Percentiles rank a stretch among this genome's conserved stretches.
These are phyloP conservation scores for Phaeoacremonium minimum DNA, from an alignment of 2,329 filamentous ascomycete genomes.

Conservation along the genomic window DNA sequence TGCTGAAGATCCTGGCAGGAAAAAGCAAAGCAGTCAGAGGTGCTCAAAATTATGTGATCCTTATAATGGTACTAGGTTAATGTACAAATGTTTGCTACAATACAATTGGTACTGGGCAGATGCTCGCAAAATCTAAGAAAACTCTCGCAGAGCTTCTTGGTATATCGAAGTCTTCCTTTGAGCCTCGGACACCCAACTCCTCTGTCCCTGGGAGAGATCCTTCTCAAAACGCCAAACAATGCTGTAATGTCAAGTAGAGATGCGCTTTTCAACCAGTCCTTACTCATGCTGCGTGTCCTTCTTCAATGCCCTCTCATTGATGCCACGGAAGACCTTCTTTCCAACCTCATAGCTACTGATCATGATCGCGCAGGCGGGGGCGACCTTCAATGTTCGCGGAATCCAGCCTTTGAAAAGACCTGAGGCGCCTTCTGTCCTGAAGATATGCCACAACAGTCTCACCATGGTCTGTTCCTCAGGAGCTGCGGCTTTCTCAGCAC, in stretches of 20 bases:
- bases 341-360: slow-evolving; percentile 97
- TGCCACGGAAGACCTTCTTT: slow-evolving; percentile 76
- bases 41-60: too few relatives aligned
- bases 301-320: slow-evolving; percentile 53
- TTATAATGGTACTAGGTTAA: too few relatives aligned
- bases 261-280: background rate
- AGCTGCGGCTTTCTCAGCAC: slow-evolving; percentile 30
- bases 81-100: too few relatives aligned
- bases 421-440: slow-evolving; percentile 72
- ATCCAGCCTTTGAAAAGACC: slow-evolving; percentile 92
- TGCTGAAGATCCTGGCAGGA: too few relatives aligned
- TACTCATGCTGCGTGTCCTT: slow-evolving; percentile 13
- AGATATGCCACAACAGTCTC: slow-evolving; percentile 85
- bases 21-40: too few relatives aligned
- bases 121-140: too few relatives aligned
- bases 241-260: background rate
- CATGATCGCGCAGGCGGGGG: slow-evolving; percentile 97
- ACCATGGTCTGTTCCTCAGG: slow-evolving; percentile 79
- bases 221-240: background rate
- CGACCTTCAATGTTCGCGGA: slow-evolving; percentile 87
- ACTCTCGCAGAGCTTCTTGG: too few relatives aligned
- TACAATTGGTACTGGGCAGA: too few relatives aligned
- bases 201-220: too few relatives aligned
- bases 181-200: too few relatives aligned
- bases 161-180: too few relatives aligned